These are phyloP conservation scores for Aspergillus avenaceus DNA, from an alignment of 495 filamentous ascomycete genomes.

Conservation along the genomic window DNA sequence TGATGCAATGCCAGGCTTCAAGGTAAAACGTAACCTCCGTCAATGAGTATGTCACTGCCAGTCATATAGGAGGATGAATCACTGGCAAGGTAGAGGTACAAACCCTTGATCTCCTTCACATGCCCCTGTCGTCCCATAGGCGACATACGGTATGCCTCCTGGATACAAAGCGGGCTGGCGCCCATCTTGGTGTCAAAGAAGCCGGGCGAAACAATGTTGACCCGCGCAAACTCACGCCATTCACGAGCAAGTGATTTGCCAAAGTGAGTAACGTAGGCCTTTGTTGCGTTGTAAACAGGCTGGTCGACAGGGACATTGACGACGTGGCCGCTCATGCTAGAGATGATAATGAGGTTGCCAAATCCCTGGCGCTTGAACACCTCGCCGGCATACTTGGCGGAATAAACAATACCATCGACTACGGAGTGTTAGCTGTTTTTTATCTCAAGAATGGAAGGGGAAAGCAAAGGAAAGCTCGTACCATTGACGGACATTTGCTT, in stretches of 20 bases:
- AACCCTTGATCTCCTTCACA: conserved; percentile 62
- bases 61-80: conserved; percentile 69
- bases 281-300: conserved; percentile 65
- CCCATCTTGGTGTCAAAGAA: conserved; percentile 64
- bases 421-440: background rate
- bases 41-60: conserved; percentile 56
- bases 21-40: conserved; percentile 52
- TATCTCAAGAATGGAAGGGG: no score
- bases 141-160: conserved; percentile 59
- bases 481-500: conserved; percentile 41
- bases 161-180: conserved; percentile 45
- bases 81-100: conserved; percentile 58
- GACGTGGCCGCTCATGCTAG: conserved; percentile 73
- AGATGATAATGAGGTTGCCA: conserved; percentile 72
- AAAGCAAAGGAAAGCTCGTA: conserved; percentile 7
- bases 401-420: conserved; percentile 35
- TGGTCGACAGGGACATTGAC: conserved; percentile 66
- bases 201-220: conserved; percentile 64
- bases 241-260: conserved; percentile 65
- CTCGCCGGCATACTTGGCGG: conserved; percentile 41
- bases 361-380: conserved; percentile 52
- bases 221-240: conserved; percentile 60
- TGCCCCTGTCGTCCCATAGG: conserved; percentile 54
- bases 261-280: conserved; percentile 64
- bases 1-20: no score